Percentiles rank a stretch among this genome's conserved stretches.
phyloP scores from a whole-genome alignment of 192 early-diverging fungal species.

The Backusella tarrabulga region DNA sequence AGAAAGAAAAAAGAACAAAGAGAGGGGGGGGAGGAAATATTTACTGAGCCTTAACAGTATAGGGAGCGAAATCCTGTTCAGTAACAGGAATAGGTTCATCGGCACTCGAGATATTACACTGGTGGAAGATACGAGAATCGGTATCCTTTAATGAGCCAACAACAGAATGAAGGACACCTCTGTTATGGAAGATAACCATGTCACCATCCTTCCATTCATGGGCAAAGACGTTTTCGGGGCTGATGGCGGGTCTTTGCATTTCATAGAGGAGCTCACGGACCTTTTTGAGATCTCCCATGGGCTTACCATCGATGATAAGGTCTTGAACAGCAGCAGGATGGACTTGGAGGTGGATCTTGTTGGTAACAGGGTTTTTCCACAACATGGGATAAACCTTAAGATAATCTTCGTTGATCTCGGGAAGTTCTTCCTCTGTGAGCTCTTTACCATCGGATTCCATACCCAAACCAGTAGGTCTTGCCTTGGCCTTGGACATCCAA shows the following conservation, averaged over 20 bases:
- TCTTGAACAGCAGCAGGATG: constrained; percentile 35
- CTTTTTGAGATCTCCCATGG: constrained; percentile 32
- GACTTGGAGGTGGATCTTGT: constrained; percentile 37
- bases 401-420: constrained; percentile 24
- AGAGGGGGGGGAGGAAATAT: too few relatives aligned
- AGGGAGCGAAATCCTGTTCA: constrained; percentile 33
- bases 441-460: constrained; percentile 36
- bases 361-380: constrained; percentile 39
- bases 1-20: background rate
- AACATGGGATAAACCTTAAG: constrained; percentile 39
- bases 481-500: constrained; percentile 34
- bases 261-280: constrained; percentile 31
- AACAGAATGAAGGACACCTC: constrained; percentile 34
- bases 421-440: constrained; percentile 22
- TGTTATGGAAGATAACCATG: constrained; percentile 37
- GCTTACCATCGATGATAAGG: constrained; percentile 38
- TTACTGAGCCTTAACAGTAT: constrained; percentile 5
- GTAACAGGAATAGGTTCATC: constrained; percentile 30
- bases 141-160: constrained; percentile 30
- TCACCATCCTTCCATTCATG: constrained; percentile 38
- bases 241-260: constrained; percentile 34
- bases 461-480: constrained; percentile 30
- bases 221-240: constrained; percentile 30
- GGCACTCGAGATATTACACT: constrained; percentile 30
- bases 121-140: constrained; percentile 31